Evolutionary conservation across 768 basidiomycete genomes (phyloP).

Genomic region (Dacryopinax spathularia): DNA sequence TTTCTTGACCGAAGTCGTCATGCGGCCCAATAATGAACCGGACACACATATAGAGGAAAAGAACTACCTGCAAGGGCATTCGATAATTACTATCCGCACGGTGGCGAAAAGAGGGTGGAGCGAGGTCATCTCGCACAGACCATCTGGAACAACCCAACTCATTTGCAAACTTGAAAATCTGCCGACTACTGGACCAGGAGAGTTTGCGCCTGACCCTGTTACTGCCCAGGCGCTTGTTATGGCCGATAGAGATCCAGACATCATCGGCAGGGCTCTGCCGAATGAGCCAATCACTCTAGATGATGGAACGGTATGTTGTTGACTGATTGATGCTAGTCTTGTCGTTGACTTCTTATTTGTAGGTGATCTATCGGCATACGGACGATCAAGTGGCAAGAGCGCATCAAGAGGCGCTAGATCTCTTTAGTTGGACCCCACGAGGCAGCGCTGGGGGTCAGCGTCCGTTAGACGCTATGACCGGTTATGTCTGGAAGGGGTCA

Average conservation of each 20-base stretch:
- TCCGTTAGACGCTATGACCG: conserved; percentile 46
- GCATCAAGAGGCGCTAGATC: neutral
- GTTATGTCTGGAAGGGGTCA: conserved; percentile 75
- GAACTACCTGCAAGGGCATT: conserved; percentile 75
- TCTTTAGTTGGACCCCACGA: neutral
- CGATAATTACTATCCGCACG: conserved; percentile 67
- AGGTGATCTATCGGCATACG: neutral
- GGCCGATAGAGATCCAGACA: conserved; percentile 43
- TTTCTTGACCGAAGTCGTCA: conserved; percentile 62
- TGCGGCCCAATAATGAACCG: conserved; percentile 33
- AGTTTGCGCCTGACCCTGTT: conserved; percentile 64
- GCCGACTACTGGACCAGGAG: conserved; percentile 69
- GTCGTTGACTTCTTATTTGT: neutral
- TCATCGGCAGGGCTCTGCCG: conserved; percentile 16
- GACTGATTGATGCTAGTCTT: neutral
- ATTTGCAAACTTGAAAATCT: conserved; percentile 79
- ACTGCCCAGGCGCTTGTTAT: conserved; percentile 59
- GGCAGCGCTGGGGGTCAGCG: neutral
- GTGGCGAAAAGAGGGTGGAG: conserved; percentile 72
- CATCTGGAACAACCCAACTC: conserved; percentile 79
- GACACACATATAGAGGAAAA: conserved; percentile 44
- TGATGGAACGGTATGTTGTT: neutral
- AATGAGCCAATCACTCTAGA: neutral
- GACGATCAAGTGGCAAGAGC: neutral
- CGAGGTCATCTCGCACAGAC: conserved; percentile 66